phyloP scores from a whole-genome alignment of 495 filamentous ascomycete genomes.

The Opeltia flavorubescens region DNA sequence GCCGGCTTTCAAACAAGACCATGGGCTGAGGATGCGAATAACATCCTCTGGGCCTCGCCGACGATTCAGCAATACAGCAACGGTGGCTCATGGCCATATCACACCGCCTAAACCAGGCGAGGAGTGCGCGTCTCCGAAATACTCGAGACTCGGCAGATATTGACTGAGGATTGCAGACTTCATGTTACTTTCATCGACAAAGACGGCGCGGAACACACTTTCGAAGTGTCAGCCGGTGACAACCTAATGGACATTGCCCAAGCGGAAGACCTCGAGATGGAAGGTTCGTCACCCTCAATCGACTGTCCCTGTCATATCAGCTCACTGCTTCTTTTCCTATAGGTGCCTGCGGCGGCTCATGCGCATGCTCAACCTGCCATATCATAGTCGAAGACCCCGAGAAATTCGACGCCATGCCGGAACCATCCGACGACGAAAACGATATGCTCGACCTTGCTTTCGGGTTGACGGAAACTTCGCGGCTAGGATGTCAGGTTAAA shows the following conservation, averaged over 20 bases:
- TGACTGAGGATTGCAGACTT: slow-evolving; percentile 39
- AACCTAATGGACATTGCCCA: slow-evolving; percentile 93
- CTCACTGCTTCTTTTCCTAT: background rate
- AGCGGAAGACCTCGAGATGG: slow-evolving; percentile 92
- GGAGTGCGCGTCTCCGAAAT: slow-evolving; percentile 45
- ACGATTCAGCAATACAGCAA: slow-evolving; percentile 51
- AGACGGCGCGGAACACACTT: slow-evolving; percentile 57
- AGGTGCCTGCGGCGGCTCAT: slow-evolving; percentile 89
- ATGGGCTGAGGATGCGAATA: background rate
- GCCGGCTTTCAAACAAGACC: too few relatives aligned
- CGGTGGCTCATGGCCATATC: slow-evolving; percentile 59
- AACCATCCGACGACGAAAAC: slow-evolving; percentile 94
- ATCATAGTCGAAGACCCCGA: slow-evolving; percentile 76
- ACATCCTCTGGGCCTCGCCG: slow-evolving; percentile 26
- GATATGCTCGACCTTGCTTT: slow-evolving; percentile 98
- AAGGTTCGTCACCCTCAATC: slow-evolving; percentile 37
- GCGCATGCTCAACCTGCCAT: slow-evolving; percentile 95
- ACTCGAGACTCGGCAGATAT: background rate
- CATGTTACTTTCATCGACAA: slow-evolving; percentile 91
- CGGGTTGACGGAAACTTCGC: slow-evolving; percentile 86
- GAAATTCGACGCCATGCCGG: slow-evolving; percentile 81
- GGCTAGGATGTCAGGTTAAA: slow-evolving; percentile 86
- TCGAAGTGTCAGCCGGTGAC: slow-evolving; percentile 72
- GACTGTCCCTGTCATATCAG: background rate
- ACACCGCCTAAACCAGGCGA: slow-evolving; percentile 81